These are phyloP conservation scores for Backusella mclennaniae DNA, from an alignment of 192 early-diverging fungal species.

Conservation along the genomic window DNA sequence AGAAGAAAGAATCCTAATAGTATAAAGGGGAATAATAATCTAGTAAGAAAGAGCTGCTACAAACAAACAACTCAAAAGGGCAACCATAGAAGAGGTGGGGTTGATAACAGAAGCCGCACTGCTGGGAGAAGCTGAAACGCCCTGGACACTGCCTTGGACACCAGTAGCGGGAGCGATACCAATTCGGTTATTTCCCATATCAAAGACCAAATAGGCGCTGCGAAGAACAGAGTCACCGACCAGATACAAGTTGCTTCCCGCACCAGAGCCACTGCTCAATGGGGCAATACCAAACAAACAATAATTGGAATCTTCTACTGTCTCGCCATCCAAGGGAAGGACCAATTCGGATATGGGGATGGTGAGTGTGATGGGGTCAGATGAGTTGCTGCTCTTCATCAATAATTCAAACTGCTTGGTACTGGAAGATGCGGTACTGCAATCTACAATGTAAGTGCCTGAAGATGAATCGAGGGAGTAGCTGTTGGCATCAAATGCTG, in stretches of 20 bases:
- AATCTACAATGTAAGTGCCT: slow-evolving; percentile 19
- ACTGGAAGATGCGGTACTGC: background rate
- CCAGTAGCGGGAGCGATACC: slow-evolving; percentile 14
- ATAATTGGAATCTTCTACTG: background rate
- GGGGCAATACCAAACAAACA: slow-evolving; percentile 37
- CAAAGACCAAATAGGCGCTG: slow-evolving; percentile 19
- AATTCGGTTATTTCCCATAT: slow-evolving; percentile 14
- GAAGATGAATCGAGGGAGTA: slow-evolving; percentile 7
- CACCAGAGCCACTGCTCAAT: background rate
- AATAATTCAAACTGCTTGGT: slow-evolving; percentile 15
- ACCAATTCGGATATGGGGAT: slow-evolving; percentile 22
- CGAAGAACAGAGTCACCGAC: slow-evolving; percentile 24
- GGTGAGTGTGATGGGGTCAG: slow-evolving; percentile 26
- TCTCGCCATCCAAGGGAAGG: slow-evolving; percentile 24
- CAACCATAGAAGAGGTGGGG: background rate
- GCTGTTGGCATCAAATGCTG: background rate
- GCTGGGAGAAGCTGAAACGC: background rate
- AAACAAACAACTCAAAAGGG: background rate
- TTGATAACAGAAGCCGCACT: background rate
- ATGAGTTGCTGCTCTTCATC: slow-evolving; percentile 3
- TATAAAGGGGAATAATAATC: background rate
- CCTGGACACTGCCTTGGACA: background rate
- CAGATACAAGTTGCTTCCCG: slow-evolving; percentile 12
- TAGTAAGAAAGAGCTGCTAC: background rate
- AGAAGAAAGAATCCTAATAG: background rate